Evolutionary conservation across 2,329 filamentous ascomycete species (phyloP), one percentile per base, ranked within the genome.

Genomic region (Fusarium verticillioides): DNA sequence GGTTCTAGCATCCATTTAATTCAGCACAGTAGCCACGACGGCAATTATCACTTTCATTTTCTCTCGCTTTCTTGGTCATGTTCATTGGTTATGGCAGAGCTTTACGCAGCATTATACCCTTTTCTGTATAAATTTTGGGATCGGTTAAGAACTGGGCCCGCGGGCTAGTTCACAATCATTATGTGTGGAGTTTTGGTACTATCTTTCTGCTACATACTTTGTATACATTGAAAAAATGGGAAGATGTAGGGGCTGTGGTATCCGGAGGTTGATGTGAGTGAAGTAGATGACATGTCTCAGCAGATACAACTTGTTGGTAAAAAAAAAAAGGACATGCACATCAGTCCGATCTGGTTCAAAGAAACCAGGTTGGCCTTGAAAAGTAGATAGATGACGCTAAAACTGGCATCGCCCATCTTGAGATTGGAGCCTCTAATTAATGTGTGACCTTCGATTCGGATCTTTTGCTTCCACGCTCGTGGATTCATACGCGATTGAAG

Each of bases 1-100:
- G 89, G 7, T 92, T 92, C 74, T 92, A 78, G 81, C 40, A 50
- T 50, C n/a, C 43, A 46, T 37, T 47, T n/a, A 15, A 39, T 42
- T 47, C 30, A 52, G 26, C 28, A 72, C 44, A 52, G 36, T 49
- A 47, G 54, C 64, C 60, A 63, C 54, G 15, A 71, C 58, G 61
- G 69, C 59, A 43, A 34, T 50, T 26, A 47, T 60, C 13, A 59
- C 36, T 63, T 57, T 46, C 39, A 65, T 77, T 76, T 56, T 63
- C 60, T 70, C 64, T 56, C 56, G 36, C 63, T 74, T 71, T 70
- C 50, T 63, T 67, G 59, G 49, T 62, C 37, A 62, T 67, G 46
- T 43, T 52, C 52, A 34, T 56, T 60, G 54, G 60, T 63, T 42
- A 68, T 49, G 66, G 66, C 59, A 50, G 40, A 66, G 49, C 40